phyloP scores from a whole-genome alignment of 2,329 filamentous ascomycete genomes.

The Ophiostoma sp. region DNA sequence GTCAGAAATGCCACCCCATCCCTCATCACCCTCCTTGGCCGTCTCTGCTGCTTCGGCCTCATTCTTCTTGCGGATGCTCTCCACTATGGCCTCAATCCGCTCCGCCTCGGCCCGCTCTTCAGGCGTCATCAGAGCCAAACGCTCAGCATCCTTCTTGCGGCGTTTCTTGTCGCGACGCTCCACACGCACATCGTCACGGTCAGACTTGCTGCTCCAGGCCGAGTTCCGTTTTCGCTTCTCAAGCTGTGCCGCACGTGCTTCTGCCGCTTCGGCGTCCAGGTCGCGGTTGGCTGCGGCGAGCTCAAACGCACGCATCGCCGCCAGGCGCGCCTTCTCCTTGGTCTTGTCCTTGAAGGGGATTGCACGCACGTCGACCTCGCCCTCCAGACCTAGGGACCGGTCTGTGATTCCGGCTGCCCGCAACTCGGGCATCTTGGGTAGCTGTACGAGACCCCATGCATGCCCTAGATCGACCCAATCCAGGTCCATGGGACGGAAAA shows the following conservation, averaged over 20 bases:
- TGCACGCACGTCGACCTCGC: conserved; percentile 65
- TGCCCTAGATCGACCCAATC: conserved; percentile 81
- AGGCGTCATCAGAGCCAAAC: conserved; percentile 65
- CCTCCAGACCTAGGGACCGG: conserved; percentile 58
- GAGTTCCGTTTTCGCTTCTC: conserved; percentile 61
- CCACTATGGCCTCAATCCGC: conserved; percentile 65
- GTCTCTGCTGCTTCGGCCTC: conserved; percentile 35
- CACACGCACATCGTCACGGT: conserved; percentile 61
- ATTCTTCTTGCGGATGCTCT: conserved; percentile 62
- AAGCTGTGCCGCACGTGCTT: conserved; percentile 34
- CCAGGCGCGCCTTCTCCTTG: conserved; percentile 65
- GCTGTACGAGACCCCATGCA: conserved; percentile 80
- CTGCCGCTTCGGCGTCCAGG: conserved; percentile 39
- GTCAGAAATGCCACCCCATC: conserved; percentile 22
- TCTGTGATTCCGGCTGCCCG: conserved; percentile 69
- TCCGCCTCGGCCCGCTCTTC: conserved; percentile 64
- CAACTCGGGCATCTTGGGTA: conserved; percentile 93
- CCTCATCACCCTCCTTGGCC: conserved; percentile 4
- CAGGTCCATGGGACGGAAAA: conserved; percentile 79
- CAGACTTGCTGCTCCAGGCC: conserved; percentile 72
- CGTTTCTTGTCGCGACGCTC: conserved; percentile 41
- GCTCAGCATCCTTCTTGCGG: conserved; percentile 58
- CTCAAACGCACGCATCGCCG: conserved; percentile 49
- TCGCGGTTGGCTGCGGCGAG: conserved; percentile 45
- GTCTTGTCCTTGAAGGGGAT: conserved; percentile 72